A percentile compares a stretch with the other conserved stretches of the same genome.
phyloP scores from a whole-genome alignment of 108 stramenopile genomes.

The Licmophora abbreviata region DNA sequence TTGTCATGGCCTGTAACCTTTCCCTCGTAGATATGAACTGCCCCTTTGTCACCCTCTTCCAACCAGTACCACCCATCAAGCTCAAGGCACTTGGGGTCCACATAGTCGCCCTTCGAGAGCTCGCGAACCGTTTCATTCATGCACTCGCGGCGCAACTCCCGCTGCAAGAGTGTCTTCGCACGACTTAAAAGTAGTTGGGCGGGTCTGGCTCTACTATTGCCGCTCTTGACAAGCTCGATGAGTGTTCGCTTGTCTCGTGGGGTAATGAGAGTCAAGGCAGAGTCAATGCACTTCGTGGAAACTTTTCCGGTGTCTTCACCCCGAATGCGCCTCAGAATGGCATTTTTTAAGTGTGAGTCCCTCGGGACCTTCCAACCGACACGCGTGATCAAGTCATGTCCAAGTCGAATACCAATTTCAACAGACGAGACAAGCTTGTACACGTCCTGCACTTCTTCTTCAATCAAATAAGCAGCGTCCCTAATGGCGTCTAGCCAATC shows the following conservation, averaged over 20 bases:
- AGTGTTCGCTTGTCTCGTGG: conserved; percentile 32
- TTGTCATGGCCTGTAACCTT: conserved; percentile 7
- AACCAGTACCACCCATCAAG: conserved; percentile 31
- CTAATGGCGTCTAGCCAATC: conserved; percentile 26
- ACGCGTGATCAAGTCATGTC: conserved; percentile 26
- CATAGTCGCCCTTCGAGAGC: conserved; percentile 19
- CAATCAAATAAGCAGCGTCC: conserved; percentile 11
- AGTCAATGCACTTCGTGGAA: conserved; percentile 10
- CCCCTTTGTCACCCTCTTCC: conserved; percentile 10
- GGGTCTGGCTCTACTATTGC: conserved; percentile 11
- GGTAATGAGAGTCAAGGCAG: conserved; percentile 14
- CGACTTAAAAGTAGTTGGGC: conserved; percentile 17
- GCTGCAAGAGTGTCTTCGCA: conserved; percentile 17
- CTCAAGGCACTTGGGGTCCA: not conserved
- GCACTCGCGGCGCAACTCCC: conserved; percentile 22
- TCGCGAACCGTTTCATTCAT: conserved; percentile 22
- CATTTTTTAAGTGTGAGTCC: conserved; percentile 15
- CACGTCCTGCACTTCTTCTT: conserved; percentile 19
- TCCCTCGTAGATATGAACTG: conserved; percentile 17
- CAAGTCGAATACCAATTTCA: conserved; percentile 26
- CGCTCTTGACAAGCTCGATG: conserved; percentile 20
- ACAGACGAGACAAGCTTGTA: conserved; percentile 16
- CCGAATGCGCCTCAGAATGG: conserved; percentile 15
- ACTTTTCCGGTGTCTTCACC: not conserved
- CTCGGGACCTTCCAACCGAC: conserved; percentile 26